These are phyloP conservation scores for Rubus idaeus DNA, from an alignment of 306 rosid species.

Conservation along the genomic window DNA sequence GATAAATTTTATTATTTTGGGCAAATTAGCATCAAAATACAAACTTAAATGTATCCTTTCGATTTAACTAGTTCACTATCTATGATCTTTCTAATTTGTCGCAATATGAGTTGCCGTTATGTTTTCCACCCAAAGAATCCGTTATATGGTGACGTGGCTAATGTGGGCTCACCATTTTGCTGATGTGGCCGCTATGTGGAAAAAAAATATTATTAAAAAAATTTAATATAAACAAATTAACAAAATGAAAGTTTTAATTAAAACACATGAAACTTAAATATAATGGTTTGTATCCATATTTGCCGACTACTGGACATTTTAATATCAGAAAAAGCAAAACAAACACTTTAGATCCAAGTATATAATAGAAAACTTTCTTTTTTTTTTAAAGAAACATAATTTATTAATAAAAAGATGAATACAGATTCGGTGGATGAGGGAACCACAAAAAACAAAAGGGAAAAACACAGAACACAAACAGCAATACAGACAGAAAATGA, in stretches of 20 bases:
- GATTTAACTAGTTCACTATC: background rate
- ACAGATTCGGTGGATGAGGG: too few species aligned
- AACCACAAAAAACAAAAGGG: too few species aligned
- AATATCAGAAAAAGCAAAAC: background rate
- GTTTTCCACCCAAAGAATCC: background rate
- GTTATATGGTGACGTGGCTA: background rate
- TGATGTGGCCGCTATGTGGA: background rate
- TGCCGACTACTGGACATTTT: background rate
- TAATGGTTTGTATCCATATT: background rate
- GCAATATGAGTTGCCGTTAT: background rate
- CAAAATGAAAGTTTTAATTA: background rate
- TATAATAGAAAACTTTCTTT: too few species aligned
- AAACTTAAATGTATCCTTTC: background rate
- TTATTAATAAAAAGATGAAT: too few species aligned
- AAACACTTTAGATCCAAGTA: background rate
- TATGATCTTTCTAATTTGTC: background rate
- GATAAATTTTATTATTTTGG: background rate
- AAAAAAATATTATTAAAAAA: too few species aligned
- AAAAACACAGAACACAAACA: too few species aligned
- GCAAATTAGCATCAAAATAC: background rate
- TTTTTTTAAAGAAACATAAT: too few species aligned
- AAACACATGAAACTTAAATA: background rate
- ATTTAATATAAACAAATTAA: background rate
- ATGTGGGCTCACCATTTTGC: background rate
- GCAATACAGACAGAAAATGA: too few species aligned